Percentiles rank a stretch among this genome's conserved stretches.
Evolutionary conservation across 257 asterid genomes (phyloP).

Genomic region (Coffea eugenioides): DNA sequence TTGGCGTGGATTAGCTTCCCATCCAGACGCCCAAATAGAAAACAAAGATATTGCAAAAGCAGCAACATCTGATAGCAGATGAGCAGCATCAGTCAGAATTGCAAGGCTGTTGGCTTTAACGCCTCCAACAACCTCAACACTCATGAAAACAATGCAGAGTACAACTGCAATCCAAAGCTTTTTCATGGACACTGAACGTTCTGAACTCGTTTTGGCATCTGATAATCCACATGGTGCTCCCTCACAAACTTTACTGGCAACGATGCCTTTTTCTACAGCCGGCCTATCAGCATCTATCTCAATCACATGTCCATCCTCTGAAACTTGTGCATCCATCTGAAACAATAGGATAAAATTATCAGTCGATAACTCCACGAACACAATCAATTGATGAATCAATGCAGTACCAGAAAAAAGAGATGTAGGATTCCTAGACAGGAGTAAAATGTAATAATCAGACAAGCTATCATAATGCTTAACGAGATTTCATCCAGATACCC

Average conservation of each 20-base stretch:
- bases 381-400: neutral
- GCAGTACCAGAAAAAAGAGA: neutral
- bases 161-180: constrained; percentile 67
- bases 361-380: neutral
- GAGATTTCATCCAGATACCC: neutral
- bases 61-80: constrained; percentile 85
- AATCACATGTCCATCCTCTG: constrained; percentile 46
- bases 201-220: constrained; percentile 58
- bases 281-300: constrained; percentile 46
- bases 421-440: too few species aligned
- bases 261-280: constrained; percentile 36
- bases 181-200: constrained; percentile 71
- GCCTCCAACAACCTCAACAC: constrained; percentile 79
- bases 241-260: constrained; percentile 58
- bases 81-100: constrained; percentile 87
- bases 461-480: too few species aligned
- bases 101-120: constrained; percentile 90
- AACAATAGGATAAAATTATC: constrained; percentile 4
- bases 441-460: neutral
- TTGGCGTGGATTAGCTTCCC: constrained; percentile 96
- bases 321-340: constrained; percentile 61
- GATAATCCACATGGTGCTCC: constrained; percentile 82
- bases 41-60: constrained; percentile 89
- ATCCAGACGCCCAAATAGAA: constrained; percentile 93
- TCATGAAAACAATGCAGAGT: constrained; percentile 72